Conservation (phyloP, 306 rosid species). For the Cicer yamashitae region DNA sequence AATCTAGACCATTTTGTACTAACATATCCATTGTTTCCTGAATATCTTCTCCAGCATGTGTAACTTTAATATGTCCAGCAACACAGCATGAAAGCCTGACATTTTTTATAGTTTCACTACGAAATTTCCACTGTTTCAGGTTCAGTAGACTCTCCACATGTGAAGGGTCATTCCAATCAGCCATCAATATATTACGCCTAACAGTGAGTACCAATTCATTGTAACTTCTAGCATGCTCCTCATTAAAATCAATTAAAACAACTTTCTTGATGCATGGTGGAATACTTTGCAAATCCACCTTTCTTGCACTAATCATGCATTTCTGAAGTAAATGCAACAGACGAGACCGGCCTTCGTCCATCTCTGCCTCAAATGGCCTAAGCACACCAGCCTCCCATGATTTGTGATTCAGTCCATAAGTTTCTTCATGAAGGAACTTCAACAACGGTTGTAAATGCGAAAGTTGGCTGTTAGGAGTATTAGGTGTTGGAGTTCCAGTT, state of each 20-base stretch:
- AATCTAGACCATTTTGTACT: slow-evolving; percentile 74
- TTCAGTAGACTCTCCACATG: slow-evolving; percentile 95
- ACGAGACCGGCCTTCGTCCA: slow-evolving; percentile 94
- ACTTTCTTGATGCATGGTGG: slow-evolving; percentile 90
- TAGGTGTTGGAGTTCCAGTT: slow-evolving; percentile 98
- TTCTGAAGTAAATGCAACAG: slow-evolving; percentile 75
- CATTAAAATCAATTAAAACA: slow-evolving; percentile 71
- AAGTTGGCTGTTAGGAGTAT: slow-evolving; percentile 92
- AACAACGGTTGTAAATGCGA: slow-evolving; percentile 94
- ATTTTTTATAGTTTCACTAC: slow-evolving; percentile 75
- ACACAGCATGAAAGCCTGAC: slow-evolving; percentile 96
- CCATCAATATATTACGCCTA: slow-evolving; percentile 90
- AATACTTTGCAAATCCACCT: slow-evolving; percentile 74
- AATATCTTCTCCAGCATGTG: slow-evolving; percentile 96
- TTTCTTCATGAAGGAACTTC: slow-evolving; percentile 93
- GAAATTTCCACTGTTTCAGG: slow-evolving; percentile 90
- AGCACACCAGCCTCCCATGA: slow-evolving; percentile 97
- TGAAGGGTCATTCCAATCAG: slow-evolving; percentile 98
- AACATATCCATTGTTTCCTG: slow-evolving; percentile 95
- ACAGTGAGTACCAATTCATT: slow-evolving; percentile 92
- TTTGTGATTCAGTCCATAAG: slow-evolving; percentile 83
- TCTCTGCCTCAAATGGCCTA: slow-evolving; percentile 94
- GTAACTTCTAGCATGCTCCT: slow-evolving; percentile 89
- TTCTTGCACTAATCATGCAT: slow-evolving; percentile 95
- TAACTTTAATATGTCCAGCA: slow-evolving; percentile 95